phyloP scores from a whole-genome alignment of 2,329 filamentous ascomycete genomes.

The Botrytis tulipae region DNA sequence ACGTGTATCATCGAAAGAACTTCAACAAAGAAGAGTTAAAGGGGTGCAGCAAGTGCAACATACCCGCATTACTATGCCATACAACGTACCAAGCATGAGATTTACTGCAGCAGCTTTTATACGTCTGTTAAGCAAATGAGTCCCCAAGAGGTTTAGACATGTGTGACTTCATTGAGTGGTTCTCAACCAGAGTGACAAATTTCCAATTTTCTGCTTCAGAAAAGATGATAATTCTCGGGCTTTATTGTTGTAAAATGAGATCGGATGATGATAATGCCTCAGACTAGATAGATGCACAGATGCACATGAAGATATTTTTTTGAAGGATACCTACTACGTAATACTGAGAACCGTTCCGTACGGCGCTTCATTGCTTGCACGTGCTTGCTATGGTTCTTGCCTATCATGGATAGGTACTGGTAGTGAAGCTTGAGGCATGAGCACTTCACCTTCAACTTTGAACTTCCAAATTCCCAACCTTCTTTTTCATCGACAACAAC shows the following conservation, averaged over 20 bases:
- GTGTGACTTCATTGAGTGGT: neutral
- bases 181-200: neutral
- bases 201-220: neutral
- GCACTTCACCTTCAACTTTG: neutral
- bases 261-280: neutral
- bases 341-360: neutral
- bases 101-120: neutral
- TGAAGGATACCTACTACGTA: neutral
- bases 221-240: neutral
- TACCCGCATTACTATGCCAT: neutral
- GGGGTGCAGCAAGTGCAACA: neutral
- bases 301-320: neutral
- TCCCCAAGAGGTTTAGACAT: neutral
- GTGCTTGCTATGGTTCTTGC: neutral
- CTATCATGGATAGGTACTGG: neutral
- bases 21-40: neutral
- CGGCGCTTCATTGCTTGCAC: neutral
- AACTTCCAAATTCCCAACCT: neutral
- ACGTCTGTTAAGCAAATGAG: neutral
- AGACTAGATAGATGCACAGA: neutral
- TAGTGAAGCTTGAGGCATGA: neutral
- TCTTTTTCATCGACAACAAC: neutral
- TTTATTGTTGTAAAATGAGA: neutral
- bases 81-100: neutral
- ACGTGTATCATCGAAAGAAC: neutral